phyloP scores from a whole-genome alignment of 208 protist genomes.

The Phytomonas sp. region DNA sequence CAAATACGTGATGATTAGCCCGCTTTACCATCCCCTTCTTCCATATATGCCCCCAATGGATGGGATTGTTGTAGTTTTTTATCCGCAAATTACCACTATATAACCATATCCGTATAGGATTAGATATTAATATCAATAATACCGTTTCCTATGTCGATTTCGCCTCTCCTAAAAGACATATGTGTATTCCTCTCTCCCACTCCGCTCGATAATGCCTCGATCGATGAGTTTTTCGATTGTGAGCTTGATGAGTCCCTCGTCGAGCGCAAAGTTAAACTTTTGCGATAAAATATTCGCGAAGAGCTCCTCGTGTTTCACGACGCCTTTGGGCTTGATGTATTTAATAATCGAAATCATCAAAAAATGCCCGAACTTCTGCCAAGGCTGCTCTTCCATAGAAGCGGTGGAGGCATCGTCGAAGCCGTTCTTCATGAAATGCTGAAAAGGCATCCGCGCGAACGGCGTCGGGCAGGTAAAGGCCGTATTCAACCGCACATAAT shows the following conservation, averaged over 20 bases:
- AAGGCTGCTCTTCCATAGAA: no score
- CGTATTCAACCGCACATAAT: no score
- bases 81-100: no score
- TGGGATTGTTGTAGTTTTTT: no score
- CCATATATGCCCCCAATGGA: no score
- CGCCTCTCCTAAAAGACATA: slow-evolving; percentile 30
- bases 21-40: no score
- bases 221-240: slow-evolving; percentile 92
- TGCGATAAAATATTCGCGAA: slow-evolving; percentile 58
- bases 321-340: slow-evolving; percentile 88
- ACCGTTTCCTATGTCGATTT: background rate
- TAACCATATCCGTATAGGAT: no score
- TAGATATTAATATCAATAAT: background rate
- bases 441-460: no score
- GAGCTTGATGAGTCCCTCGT: slow-evolving; percentile 85
- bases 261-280: slow-evolving; percentile 81
- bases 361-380: no score
- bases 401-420: no score
- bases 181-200: slow-evolving; percentile 59
- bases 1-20: background rate
- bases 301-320: slow-evolving; percentile 77
- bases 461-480: no score
- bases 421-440: no score
- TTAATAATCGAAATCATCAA: slow-evolving; percentile 84
- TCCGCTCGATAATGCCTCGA: slow-evolving; percentile 90